Conservation (phyloP, 495 filamentous ascomycete genomes). For the Parmelia sp. region DNA sequence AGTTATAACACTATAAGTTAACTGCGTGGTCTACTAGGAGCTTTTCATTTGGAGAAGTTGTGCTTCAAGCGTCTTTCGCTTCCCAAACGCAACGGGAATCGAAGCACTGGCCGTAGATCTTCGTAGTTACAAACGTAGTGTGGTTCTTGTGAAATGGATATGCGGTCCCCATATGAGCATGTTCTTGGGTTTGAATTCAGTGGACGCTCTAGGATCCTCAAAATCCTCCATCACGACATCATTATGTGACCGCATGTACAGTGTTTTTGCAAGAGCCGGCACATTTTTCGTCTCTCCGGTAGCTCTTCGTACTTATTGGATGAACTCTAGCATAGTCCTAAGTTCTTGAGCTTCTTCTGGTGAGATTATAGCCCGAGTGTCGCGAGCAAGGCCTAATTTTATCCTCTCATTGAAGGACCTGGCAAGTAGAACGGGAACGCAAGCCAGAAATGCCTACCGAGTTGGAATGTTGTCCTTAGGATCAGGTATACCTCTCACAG, state of each 20-base stretch:
- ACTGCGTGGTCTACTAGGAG: neutral
- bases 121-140: neutral
- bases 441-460: neutral
- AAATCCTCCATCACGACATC: neutral
- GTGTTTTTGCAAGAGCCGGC: conserved; percentile 19
- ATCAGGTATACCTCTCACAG: neutral
- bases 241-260: neutral
- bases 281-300: conserved; percentile 25
- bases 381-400: neutral
- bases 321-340: conserved; percentile 10
- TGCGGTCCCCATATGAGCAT: neutral
- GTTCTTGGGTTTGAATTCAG: neutral
- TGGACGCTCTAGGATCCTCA: neutral
- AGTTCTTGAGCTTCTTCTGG: conserved; percentile 23
- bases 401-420: neutral
- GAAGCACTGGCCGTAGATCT: neutral
- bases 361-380: conserved; percentile 20
- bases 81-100: neutral
- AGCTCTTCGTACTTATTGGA: conserved; percentile 21
- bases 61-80: neutral
- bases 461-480: neutral
- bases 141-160: neutral
- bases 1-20: neutral
- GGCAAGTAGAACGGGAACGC: neutral
- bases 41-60: neutral